Percentiles rank a stretch among this genome's conserved stretches.
Conservation (phyloP, 2,329 filamentous ascomycete genomes). For the Microascus cirrosus region DNA sequence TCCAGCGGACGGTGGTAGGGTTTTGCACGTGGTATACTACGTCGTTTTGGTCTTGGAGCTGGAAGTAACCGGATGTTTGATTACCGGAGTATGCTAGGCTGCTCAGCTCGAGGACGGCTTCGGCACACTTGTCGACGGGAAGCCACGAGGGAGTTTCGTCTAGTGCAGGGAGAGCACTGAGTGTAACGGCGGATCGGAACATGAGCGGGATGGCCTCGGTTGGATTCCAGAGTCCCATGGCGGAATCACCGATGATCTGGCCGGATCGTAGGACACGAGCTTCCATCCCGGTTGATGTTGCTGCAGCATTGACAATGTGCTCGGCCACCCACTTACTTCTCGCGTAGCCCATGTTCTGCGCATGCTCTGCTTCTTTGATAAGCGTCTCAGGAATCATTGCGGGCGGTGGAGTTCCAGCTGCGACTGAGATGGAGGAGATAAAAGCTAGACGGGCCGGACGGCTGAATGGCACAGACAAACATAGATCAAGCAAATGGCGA, state of each 20-base stretch:
- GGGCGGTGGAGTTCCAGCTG: background rate
- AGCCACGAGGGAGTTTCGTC: conserved; percentile 17
- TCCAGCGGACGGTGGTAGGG: conserved; percentile 11
- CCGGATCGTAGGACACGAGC: background rate
- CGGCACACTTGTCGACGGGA: conserved; percentile 24
- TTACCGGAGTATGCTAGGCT: conserved; percentile 5
- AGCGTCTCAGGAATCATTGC: conserved; percentile 22
- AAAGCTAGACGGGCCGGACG: conserved; percentile 16
- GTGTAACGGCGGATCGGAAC: background rate
- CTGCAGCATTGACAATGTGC: background rate
- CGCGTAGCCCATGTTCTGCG: conserved; percentile 32
- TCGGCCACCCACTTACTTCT: conserved; percentile 1
- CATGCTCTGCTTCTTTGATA: conserved; percentile 21
- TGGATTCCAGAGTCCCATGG: background rate
- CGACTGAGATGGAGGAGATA: background rate
- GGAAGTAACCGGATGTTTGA: background rate
- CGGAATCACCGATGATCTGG: background rate
- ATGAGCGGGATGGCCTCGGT: background rate
- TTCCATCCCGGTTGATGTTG: background rate
- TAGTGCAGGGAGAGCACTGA: background rate
- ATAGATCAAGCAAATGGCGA: conserved; percentile 30
- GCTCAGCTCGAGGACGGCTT: conserved; percentile 20
- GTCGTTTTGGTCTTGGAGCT: background rate
- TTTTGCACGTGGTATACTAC: conserved; percentile 42
- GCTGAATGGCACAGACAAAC: conserved; percentile 17